phyloP scores from a whole-genome alignment of 2,329 filamentous ascomycete species.

The Coleophoma eucalyptorum region DNA sequence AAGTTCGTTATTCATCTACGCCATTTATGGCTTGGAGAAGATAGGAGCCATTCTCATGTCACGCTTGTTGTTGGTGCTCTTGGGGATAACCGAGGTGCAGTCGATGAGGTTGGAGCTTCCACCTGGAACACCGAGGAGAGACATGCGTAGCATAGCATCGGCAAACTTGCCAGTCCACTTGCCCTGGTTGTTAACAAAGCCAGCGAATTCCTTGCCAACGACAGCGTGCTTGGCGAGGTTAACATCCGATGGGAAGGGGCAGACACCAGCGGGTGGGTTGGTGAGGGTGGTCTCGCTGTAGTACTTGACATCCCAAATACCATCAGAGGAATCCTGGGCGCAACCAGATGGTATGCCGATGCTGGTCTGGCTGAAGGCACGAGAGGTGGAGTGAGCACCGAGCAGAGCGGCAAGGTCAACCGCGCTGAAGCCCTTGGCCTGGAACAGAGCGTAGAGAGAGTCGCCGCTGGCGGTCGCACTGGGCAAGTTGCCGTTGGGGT shows the following conservation, averaged over 20 bases:
- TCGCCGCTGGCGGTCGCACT: conserved; percentile 2
- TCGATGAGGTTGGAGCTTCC: conserved; percentile 6
- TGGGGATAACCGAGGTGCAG: conserved; percentile 10
- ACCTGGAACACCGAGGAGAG: conserved; percentile 8
- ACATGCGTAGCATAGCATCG: conserved; percentile 16
- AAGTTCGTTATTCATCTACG: too few relatives aligned
- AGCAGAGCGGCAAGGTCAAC: conserved; percentile 32
- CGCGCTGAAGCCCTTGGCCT: conserved; percentile 30
- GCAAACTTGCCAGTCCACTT: conserved; percentile 30
- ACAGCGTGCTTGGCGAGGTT: conserved; percentile 88
- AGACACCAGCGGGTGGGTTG: conserved; percentile 19
- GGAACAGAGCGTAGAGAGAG: conserved; percentile 25
- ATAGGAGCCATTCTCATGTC: conserved; percentile 8
- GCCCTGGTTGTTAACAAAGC: conserved; percentile 27
- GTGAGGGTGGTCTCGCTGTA: conserved; percentile 26
- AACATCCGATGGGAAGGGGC: conserved; percentile 89
- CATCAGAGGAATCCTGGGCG: conserved; percentile 29
- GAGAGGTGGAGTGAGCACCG: conserved; percentile 31
- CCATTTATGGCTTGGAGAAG: too few relatives aligned
- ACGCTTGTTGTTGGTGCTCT: conserved; percentile 6
- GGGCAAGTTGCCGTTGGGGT: conserved; percentile 7
- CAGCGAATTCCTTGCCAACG: conserved; percentile 35
- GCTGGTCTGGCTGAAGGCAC: conserved; percentile 21
- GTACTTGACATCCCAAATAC: conserved; percentile 31
- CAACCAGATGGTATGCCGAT: conserved; percentile 20